phyloP scores from a whole-genome alignment of 176 grass and related monocot species.

The Pontederia paniculata region DNA sequence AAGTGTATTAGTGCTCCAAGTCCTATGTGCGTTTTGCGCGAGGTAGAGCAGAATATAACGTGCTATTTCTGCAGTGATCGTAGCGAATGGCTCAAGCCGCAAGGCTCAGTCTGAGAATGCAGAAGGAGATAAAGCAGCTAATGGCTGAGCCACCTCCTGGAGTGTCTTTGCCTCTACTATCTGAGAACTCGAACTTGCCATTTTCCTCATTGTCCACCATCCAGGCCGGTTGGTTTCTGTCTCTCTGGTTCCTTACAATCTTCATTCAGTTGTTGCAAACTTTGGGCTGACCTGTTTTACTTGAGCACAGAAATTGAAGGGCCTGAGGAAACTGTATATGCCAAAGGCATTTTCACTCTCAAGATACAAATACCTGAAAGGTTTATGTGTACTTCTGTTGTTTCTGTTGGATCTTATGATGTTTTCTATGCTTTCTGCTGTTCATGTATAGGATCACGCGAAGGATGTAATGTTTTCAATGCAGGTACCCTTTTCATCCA shows the following conservation, averaged over 20 bases:
- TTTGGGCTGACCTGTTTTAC: background rate
- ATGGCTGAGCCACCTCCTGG: slow-evolving; percentile 66
- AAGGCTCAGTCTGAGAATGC: slow-evolving; percentile 68
- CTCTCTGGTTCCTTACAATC: background rate
- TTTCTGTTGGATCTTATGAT: background rate
- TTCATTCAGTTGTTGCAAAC: slow-evolving; percentile 2
- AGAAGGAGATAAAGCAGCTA: slow-evolving; percentile 82
- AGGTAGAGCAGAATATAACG: background rate
- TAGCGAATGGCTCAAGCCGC: slow-evolving; percentile 46
- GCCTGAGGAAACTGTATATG: slow-evolving; percentile 61
- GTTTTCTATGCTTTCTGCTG: background rate
- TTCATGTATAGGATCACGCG: background rate
- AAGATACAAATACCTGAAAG: slow-evolving; percentile 91
- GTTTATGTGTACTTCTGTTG: slow-evolving; percentile 16
- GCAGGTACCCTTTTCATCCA: slow-evolving; percentile 90
- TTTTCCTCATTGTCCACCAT: slow-evolving; percentile 38
- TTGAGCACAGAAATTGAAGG: slow-evolving; percentile 49
- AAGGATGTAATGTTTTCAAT: slow-evolving; percentile 12
- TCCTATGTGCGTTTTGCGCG: no score
- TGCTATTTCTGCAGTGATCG: background rate
- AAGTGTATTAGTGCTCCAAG: no score
- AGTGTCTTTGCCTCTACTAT: slow-evolving; percentile 49
- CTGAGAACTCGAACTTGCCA: slow-evolving; percentile 30
- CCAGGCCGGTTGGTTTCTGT: slow-evolving; percentile 45
- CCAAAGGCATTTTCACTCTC: slow-evolving; percentile 60